Base-by-base conservation (phyloP, 1,139 yeast genomes). In the Taphrina sp. region DNA sequence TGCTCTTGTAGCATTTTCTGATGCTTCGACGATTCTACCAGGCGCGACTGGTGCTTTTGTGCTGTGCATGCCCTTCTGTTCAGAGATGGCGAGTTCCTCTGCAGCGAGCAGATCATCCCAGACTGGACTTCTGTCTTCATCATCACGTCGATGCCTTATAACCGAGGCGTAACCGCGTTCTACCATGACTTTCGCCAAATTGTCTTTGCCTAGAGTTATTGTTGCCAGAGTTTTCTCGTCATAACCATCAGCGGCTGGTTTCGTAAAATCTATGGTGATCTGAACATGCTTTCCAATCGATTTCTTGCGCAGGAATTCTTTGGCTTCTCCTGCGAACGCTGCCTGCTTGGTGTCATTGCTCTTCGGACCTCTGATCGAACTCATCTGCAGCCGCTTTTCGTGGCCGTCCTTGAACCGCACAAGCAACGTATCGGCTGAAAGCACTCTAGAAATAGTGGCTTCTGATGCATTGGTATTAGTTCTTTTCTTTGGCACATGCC, bases 31-130 rank as follows among this genome's bases (percentile, higher is more conserved):
- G 39, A 82, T 71, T 63, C 88, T 76, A 17, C 77, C 79, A 14
- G 82, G 79, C 3, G 77, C 71, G 16, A 77, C 79, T 16, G 82
- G 79, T 2, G 77, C 71, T 65, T 82, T 82, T 56, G 76, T 74
- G 49, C 81, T 74, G 66, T 77, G 82, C 55, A 87, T 74, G 29
- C 95, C 95, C 57, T 73, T 74, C 63, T 81, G 78, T 26, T 70
- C 70, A 56, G 75, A 77, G 62, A 73, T 75, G 22, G 92, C 83
- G 46, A 74, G 74, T 45, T 76, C 74, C 68, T 88, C 95, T 55
- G 82, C 73, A 67, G 85, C 95, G 47, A 85, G 69, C 58, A 87
- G 75, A 57, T 75, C 76, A 66, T 87, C 95, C 94, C 95, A 86
- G 63, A 81, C 77, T 37, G 81, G 76, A 1, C 95, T 81, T 63